Base-by-base conservation (phyloP, 441 rosid species). In the California macrophylla region DNA sequence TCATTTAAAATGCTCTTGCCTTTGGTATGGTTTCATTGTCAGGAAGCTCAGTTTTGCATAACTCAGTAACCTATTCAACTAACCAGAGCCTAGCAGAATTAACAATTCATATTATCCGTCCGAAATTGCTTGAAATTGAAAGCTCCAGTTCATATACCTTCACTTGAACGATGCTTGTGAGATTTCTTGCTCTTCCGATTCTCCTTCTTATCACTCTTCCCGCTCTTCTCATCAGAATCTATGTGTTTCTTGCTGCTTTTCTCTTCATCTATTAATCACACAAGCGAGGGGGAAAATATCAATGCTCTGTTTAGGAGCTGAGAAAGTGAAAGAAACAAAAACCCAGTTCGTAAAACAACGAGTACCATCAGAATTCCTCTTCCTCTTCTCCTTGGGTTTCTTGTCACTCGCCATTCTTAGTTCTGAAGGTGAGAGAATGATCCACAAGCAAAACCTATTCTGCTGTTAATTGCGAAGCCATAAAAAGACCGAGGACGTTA, bases 331-430 rank as follows among this genome's bases (percentile, higher is more conserved):
- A 1, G 64, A 67, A 52, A 67, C 15, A 36, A 18, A 18, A 52
- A 25, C 58, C 58, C 52, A 45, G 16, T 45, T 13, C 52, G 18
- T 13, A 13, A 54, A 26, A 61, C 36, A 26, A n/a, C 8, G 30
- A 42, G 25, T 74, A 86, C 89, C 80, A 67, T 84, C 85, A 15
- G 85, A 75, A 8, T 66, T 72, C 76, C 89, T 81, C 72, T 73
- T 83, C 75, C 82, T 89, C 83, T 81, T 78, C 73, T 83, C 88
- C 83, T 68, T 82, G 61, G 82, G 56, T 77, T 82, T 90, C 74
- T 89, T 74, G 28, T 86, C 87, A 78, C 82, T 75, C 71, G 85
- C 92, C 90, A 89, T 92, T 68, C 32, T 74, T 42, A 47, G 52
- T 13, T 45, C 52, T 15, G 52, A 45, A 45, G 16, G 18, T 45